A percentile compares a stretch with the other conserved stretches of the same genome.
phyloP scores from a whole-genome alignment of 2,329 filamentous ascomycete genomes.

The Neophaeococcomyces aloes region DNA sequence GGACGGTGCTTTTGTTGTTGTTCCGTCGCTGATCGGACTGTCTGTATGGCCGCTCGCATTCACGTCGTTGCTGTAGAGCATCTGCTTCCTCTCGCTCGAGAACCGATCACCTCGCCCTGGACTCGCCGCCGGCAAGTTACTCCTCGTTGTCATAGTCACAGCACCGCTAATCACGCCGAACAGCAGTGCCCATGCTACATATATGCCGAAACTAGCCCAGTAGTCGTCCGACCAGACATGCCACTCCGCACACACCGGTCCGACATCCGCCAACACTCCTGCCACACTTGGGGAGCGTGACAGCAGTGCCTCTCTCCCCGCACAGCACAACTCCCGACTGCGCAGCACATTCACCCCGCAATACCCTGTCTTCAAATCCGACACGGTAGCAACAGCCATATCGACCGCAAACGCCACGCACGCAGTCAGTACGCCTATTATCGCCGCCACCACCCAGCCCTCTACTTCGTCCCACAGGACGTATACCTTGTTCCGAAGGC shows the following conservation, averaged over 20 bases:
- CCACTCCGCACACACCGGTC: constrained; percentile 34
- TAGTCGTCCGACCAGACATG: constrained; percentile 36
- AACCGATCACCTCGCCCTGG: constrained; percentile 26
- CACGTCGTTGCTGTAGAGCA: background rate
- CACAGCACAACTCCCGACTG: constrained; percentile 43
- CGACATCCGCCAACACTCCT: constrained; percentile 13
- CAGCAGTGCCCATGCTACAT: constrained; percentile 39
- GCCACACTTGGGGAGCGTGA: constrained; percentile 9
- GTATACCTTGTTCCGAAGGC: constrained; percentile 32
- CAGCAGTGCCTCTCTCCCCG: constrained; percentile 23
- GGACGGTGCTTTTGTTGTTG: constrained; percentile 54
- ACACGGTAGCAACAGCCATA: constrained; percentile 43
- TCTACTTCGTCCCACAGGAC: constrained; percentile 41
- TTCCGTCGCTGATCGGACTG: background rate
- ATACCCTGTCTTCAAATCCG: constrained; percentile 49
- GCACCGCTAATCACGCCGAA: constrained; percentile 42
- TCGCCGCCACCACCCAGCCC: constrained; percentile 45
- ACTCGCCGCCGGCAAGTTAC: constrained; percentile 36
- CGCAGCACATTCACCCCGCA: constrained; percentile 38
- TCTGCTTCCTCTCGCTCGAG: constrained; percentile 3
- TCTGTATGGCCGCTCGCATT: no score
- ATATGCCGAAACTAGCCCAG: constrained; percentile 36
- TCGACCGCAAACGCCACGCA: constrained; percentile 48
- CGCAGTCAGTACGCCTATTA: constrained; percentile 47
- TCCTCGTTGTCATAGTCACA: constrained; percentile 42